Evolutionary conservation across 139 green algal species (phyloP), one percentile per base, ranked within the genome.

Genomic region (Asterochloris sp.): DNA sequence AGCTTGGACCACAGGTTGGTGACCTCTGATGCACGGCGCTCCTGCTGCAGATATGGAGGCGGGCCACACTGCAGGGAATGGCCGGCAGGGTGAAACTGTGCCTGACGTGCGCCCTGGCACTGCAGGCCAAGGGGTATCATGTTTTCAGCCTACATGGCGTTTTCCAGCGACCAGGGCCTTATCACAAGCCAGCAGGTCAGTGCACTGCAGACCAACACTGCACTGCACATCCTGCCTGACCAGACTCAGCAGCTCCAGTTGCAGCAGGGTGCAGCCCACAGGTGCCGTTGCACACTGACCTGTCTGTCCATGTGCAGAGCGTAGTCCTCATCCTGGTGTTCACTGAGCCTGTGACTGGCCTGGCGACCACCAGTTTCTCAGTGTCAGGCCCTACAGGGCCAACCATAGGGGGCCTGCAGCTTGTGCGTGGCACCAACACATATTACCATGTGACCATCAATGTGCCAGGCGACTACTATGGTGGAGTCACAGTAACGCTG

Each of bases 1-100:
- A 82, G 54, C n/a, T n/a, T 84, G 12, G 78, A 84, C 38, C 83
- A 87, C 83, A 84, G 83, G 83, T 83, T 27, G 21, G 38, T 54
- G 38, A 54, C 38, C 38, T 54, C 4, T 54, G 38, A 6, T 54
- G 38, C 38, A 54, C 38, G 38, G 38, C 38, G 2, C 38, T 10
- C 38, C 2, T 54, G 38, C 38, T 54, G 38, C 38, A 10, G 4
- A 54, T 54, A 54, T 54, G 38, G 38, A n/a, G n/a, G n/a, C 6
- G 2, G 38, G 2, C 38, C 38, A 54, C 38, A 54, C 38, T 54
- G 4, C 38, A 54, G 38, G 4, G 38, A 2, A 54, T 54, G 38
- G 38, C n/a, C n/a, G n/a, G n/a, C n/a, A n/a, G n/a, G n/a, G n/a
- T 54, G 2, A 6, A 54, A 10, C 38, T 54, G 38, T 6, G 38